A percentile compares a stretch with the other conserved stretches of the same genome.
Evolutionary conservation across 257 asterid species (phyloP).

Genomic region (Datura wrightii): DNA sequence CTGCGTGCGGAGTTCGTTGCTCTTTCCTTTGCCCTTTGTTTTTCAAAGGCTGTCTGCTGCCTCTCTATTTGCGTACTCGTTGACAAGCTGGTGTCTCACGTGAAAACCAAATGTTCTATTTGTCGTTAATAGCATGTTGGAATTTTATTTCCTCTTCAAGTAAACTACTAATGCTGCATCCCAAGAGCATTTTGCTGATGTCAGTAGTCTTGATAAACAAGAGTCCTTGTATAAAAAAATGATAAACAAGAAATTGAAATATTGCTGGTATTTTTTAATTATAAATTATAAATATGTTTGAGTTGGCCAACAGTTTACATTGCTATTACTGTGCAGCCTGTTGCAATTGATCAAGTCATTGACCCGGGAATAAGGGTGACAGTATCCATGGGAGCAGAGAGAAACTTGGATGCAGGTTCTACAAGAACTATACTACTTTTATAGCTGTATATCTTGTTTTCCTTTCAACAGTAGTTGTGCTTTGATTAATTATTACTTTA

Average conservation of each 20-base stretch:
- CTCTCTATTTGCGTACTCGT: not conserved
- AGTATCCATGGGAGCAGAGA: slow-evolving; percentile 84
- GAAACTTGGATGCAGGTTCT: slow-evolving; percentile 73
- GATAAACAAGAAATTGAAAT: not conserved
- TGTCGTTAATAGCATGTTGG: slow-evolving; percentile 23
- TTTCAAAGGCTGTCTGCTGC: not conserved
- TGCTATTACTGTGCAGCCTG: slow-evolving; percentile 58
- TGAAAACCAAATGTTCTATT: not conserved
- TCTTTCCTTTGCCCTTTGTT: not conserved
- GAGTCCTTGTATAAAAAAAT: not conserved
- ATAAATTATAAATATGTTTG: not conserved
- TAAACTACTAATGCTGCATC: not conserved
- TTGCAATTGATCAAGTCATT: slow-evolving; percentile 63
- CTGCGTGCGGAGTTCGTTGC: not conserved
- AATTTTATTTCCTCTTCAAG: not conserved
- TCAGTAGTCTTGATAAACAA: not conserved
- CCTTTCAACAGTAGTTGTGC: not conserved
- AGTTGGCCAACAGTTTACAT: slow-evolving; percentile 27
- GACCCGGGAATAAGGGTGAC: slow-evolving; percentile 94
- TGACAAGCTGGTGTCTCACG: not conserved
- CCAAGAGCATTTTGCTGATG: not conserved
- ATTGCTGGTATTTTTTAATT: not conserved
- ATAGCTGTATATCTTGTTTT: not conserved
- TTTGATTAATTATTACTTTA: not conserved
- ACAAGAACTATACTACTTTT: not conserved